phyloP scores from a whole-genome alignment of 805 yeast genomes.

The Candida silvatica region DNA sequence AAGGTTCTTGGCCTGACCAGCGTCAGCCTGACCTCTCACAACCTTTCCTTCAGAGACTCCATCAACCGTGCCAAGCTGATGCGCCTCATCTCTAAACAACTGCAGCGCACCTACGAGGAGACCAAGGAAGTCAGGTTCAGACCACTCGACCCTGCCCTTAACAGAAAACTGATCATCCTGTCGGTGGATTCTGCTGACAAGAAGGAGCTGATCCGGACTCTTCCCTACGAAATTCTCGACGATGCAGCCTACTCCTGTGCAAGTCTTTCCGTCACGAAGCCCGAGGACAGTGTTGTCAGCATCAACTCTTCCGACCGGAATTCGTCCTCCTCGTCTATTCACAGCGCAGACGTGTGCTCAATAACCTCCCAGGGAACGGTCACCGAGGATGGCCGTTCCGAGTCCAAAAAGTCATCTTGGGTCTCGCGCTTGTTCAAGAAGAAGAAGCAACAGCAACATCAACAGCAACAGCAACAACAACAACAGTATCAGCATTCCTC shows the following conservation, averaged over 20 bases:
- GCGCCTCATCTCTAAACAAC: constrained; percentile 22
- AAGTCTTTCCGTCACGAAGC: constrained; percentile 3
- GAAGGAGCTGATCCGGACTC: constrained; percentile 36
- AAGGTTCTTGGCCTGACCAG: constrained; percentile 32
- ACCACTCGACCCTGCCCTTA: constrained; percentile 33
- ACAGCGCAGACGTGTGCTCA: too few species aligned
- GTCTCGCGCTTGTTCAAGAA: background rate
- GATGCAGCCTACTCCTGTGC: constrained; percentile 47
- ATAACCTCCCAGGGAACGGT: too few species aligned
- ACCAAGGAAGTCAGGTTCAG: constrained; percentile 11
- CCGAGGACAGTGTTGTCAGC: too few species aligned
- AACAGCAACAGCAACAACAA: too few species aligned
- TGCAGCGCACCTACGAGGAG: constrained; percentile 20
- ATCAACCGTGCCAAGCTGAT: constrained; percentile 8
- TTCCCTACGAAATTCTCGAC: constrained; percentile 57
- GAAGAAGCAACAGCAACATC: background rate
- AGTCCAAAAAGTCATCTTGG: background rate
- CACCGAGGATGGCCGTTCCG: too few species aligned
- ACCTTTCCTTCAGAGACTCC: constrained; percentile 11
- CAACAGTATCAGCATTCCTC: too few species aligned
- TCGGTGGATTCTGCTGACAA: constrained; percentile 3
- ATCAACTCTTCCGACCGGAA: too few species aligned
- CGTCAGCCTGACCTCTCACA: constrained; percentile 1
- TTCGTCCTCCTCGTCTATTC: too few species aligned
- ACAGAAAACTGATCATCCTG: constrained; percentile 37